Conservation (phyloP, 495 filamentous ascomycete genomes). For the Talaromyces nanjingensis region DNA sequence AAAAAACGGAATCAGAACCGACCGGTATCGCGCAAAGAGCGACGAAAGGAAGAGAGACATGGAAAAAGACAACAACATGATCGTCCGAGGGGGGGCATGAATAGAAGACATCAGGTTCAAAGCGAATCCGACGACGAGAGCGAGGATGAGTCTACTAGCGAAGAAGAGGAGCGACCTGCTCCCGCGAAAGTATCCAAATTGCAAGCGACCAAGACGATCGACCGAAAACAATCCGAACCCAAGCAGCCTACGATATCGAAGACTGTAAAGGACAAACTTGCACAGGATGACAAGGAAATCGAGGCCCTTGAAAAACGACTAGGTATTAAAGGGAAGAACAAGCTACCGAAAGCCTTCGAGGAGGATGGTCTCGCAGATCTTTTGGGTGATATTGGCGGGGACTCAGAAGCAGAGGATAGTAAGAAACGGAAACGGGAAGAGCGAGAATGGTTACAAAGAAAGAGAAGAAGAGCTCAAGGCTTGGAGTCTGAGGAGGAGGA, state of each 20-base stretch:
- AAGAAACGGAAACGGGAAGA: conserved; percentile 49
- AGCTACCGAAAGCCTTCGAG: conserved; percentile 63
- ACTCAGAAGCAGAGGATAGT: conserved; percentile 37
- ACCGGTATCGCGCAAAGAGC: conserved; percentile 50
- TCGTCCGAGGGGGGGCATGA: conserved; percentile 5
- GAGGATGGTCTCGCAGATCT: conserved; percentile 82
- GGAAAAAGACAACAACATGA: conserved; percentile 42
- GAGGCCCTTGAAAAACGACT: conserved; percentile 82
- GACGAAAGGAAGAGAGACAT: conserved; percentile 48
- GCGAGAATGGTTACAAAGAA: conserved; percentile 52
- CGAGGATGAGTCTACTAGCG: conserved; percentile 19
- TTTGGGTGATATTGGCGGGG: conserved; percentile 60
- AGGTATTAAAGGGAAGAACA: conserved; percentile 74
- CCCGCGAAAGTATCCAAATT: conserved; percentile 31
- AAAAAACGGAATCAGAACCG: conserved; percentile 34
- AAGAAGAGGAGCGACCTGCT: conserved; percentile 16
- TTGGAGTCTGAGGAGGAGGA: conserved; percentile 22
- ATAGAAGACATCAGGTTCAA: conserved; percentile 15
- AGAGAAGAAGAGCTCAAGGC: conserved; percentile 59
- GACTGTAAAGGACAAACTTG: conserved; percentile 55
- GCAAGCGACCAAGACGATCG: conserved; percentile 30
- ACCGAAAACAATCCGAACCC: conserved; percentile 18
- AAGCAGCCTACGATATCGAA: conserved; percentile 42
- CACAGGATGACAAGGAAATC: conserved; percentile 77
- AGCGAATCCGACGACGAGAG: conserved; percentile 19